These are phyloP conservation scores for Suillus placidus DNA, from an alignment of 768 basidiomycete species.

Conservation along the genomic window DNA sequence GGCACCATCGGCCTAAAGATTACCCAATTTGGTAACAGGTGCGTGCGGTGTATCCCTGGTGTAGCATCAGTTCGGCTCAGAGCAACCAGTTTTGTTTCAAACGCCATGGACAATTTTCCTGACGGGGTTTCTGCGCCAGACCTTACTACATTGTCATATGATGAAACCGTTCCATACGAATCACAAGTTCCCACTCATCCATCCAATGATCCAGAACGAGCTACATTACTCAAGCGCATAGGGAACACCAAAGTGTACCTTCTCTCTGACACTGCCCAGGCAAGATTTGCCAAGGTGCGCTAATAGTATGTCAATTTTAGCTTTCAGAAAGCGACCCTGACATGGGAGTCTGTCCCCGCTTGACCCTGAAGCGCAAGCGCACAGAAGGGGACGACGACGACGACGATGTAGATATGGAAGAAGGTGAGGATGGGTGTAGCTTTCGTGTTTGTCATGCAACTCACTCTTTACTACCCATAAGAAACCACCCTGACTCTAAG, in stretches of 20 bases:
- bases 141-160: conserved; percentile 48
- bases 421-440: conserved; percentile 20
- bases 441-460: conserved; percentile 9
- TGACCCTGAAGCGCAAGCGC: conserved; percentile 52
- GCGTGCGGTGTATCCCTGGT: not conserved
- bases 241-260: conserved; percentile 76
- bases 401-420: conserved; percentile 37
- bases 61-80: not conserved
- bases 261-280: conserved; percentile 65
- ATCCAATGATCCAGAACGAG: conserved; percentile 27
- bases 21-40: conserved; percentile 2
- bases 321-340: conserved; percentile 47
- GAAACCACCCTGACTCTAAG: conserved; percentile 48
- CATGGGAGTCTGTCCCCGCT: conserved; percentile 34
- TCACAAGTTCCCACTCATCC: conserved; percentile 49
- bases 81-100: not conserved
- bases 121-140: conserved; percentile 39
- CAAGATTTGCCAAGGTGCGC: conserved; percentile 75
- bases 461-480: conserved; percentile 22
- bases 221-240: conserved; percentile 65
- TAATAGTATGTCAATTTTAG: conserved; percentile 42
- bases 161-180: conserved; percentile 58
- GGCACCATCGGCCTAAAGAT: not conserved
- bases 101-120: conserved; percentile 52
- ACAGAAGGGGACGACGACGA: conserved; percentile 40